Evolutionary conservation across 495 filamentous ascomycete genomes (phyloP).

Genomic region (Neurospora sp.): DNA sequence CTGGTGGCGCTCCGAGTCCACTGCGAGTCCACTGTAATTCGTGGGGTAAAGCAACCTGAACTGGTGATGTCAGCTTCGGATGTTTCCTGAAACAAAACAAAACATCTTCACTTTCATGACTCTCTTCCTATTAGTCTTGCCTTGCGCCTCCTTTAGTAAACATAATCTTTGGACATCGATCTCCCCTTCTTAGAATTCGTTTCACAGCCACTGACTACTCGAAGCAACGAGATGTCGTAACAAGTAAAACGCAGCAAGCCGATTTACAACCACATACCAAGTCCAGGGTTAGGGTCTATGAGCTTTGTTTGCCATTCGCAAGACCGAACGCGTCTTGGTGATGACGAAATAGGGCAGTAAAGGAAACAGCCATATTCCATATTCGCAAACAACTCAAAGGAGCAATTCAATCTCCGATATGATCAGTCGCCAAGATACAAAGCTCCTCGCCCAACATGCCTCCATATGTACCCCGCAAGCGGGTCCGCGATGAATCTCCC

Average conservation of each 20-base stretch:
- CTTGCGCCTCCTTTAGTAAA: background rate
- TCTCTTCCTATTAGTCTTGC: background rate
- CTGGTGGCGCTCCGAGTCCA: background rate
- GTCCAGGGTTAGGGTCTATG: background rate
- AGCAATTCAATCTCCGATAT: background rate
- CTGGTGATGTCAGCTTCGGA: background rate
- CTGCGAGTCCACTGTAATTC: background rate
- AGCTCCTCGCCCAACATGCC: constrained; percentile 26
- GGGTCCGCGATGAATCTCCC: constrained; percentile 27
- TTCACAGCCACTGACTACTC: background rate
- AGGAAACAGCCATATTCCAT: too few species aligned
- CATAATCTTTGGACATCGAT: background rate
- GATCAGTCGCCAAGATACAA: background rate
- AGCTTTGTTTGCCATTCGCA: background rate
- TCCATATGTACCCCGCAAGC: constrained; percentile 37
- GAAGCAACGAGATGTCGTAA: too few species aligned
- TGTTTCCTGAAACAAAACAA: background rate
- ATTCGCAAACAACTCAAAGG: background rate
- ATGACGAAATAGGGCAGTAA: background rate
- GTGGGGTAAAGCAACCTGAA: background rate
- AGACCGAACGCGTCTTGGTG: background rate
- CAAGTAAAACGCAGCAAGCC: background rate
- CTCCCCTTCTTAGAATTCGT: background rate
- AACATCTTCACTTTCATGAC: background rate
- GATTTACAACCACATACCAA: background rate